These are phyloP conservation scores for Diaporthe sp. DNA, from an alignment of 2,329 filamentous ascomycete genomes.

Conservation along the genomic window DNA sequence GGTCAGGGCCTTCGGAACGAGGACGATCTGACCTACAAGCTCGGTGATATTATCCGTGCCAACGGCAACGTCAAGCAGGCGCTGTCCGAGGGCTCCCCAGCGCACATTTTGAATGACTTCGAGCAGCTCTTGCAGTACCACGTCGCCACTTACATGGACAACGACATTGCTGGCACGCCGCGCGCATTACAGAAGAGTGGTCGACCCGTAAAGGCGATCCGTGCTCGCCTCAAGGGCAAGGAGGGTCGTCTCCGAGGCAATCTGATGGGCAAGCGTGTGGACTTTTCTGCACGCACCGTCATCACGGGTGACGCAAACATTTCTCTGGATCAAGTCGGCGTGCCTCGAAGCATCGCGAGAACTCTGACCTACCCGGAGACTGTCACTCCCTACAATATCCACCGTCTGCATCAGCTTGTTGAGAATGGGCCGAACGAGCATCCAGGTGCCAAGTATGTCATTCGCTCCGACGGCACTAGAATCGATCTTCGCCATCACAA, in stretches of 20 bases:
- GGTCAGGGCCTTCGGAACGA: slow-evolving; percentile 94
- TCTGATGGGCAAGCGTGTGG: slow-evolving; percentile 99
- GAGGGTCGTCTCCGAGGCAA: slow-evolving; percentile 98
- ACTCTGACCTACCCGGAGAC: slow-evolving; percentile 97
- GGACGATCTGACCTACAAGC: slow-evolving; percentile 99
- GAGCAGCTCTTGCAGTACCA: slow-evolving; percentile 95
- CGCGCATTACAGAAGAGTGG: slow-evolving; percentile 97
- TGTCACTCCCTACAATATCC: slow-evolving; percentile 97
- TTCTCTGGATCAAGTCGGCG: slow-evolving; percentile 96
- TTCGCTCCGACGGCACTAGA: slow-evolving; percentile 91
- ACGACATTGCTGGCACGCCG: slow-evolving; percentile 95
- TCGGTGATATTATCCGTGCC: slow-evolving; percentile 97
- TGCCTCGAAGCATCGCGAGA: slow-evolving; percentile 91
- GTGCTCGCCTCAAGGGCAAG: slow-evolving; percentile 98
- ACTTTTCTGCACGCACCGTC: slow-evolving; percentile 99
- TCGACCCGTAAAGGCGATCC: slow-evolving; percentile 95
- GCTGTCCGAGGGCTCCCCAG: slow-evolving; percentile 90
- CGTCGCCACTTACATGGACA: slow-evolving; percentile 99
- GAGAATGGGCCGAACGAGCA: slow-evolving; percentile 95
- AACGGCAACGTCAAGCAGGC: slow-evolving; percentile 95
- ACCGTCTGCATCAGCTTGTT: slow-evolving; percentile 89
- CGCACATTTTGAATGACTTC: slow-evolving; percentile 92
- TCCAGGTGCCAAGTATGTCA: slow-evolving; percentile 96
- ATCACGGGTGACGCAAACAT: slow-evolving; percentile 99
- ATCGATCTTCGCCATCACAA: slow-evolving; percentile 96